phyloP scores from a whole-genome alignment of 2,329 filamentous ascomycete genomes.

The Pseudonectria buxi region DNA sequence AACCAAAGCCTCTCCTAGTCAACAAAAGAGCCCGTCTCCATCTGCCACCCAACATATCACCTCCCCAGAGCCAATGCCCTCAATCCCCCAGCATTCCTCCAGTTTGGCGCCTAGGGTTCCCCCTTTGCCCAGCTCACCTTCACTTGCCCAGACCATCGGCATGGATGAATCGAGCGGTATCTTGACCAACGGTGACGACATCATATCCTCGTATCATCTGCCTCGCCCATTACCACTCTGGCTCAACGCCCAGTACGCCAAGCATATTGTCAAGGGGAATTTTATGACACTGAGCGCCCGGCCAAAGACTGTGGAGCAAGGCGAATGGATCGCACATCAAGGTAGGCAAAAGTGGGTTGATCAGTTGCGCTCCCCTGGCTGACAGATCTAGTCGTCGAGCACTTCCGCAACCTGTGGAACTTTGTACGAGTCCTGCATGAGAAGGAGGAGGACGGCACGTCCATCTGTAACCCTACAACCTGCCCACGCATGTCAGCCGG shows the following conservation, averaged over 20 bases:
- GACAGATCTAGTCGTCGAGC: constrained; percentile 67
- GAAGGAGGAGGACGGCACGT: constrained; percentile 67
- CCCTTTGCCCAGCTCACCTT: constrained; percentile 56
- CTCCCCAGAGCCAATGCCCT: constrained; percentile 39
- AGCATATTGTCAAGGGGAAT: constrained; percentile 92
- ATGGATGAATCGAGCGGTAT: constrained; percentile 54
- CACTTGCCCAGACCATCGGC: constrained; percentile 59
- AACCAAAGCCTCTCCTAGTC: constrained; percentile 42
- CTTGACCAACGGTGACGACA: constrained; percentile 44
- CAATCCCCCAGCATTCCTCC: constrained; percentile 44
- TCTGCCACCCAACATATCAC: constrained; percentile 42
- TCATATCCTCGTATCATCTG: constrained; percentile 55
- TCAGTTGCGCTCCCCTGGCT: background rate
- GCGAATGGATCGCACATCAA: constrained; percentile 95
- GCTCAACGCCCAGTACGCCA: constrained; percentile 69
- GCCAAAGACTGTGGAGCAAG: constrained; percentile 87
- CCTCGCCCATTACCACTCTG: constrained; percentile 60
- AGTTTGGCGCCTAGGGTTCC: constrained; percentile 52
- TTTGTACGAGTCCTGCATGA: constrained; percentile 87
- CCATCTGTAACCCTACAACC: constrained; percentile 75
- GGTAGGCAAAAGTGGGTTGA: constrained; percentile 41
- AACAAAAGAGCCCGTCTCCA: constrained; percentile 46
- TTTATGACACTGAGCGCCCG: constrained; percentile 96
- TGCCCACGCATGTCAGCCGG: constrained; percentile 96
- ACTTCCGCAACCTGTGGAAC: constrained; percentile 82